These are phyloP conservation scores for Gastrolobium bilobum DNA, from an alignment of 306 rosid genomes.

Conservation along the genomic window DNA sequence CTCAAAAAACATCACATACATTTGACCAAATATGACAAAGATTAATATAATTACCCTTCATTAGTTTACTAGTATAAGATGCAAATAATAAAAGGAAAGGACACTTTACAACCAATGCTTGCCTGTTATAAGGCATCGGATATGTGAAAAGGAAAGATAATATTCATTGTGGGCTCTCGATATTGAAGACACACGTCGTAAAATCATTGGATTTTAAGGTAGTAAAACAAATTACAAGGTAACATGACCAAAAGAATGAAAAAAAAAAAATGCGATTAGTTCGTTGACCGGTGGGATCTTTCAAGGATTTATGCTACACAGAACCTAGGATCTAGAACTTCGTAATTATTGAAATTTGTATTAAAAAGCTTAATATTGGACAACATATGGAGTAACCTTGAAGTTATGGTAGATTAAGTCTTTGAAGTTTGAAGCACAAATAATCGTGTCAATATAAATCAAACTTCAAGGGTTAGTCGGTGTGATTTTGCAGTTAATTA, in stretches of 20 bases:
- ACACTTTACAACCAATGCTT: conserved; percentile 46
- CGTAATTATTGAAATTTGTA: not conserved
- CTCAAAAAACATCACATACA: not conserved
- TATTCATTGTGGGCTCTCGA: conserved; percentile 22
- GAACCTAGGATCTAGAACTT: conserved; percentile 34
- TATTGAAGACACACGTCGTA: conserved; percentile 18
- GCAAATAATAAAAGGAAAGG: not conserved
- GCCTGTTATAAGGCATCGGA: conserved; percentile 40
- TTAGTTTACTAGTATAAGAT: not conserved
- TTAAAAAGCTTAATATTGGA: conserved; percentile 15
- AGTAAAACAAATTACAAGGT: conserved; percentile 25
- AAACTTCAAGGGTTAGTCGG: conserved; percentile 14
- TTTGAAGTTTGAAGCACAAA: conserved; percentile 37
- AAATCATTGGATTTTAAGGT: conserved; percentile 30
- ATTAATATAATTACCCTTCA: not conserved
- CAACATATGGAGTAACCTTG: conserved; percentile 12
- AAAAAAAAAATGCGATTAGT: not conserved
- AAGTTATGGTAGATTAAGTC: conserved; percentile 37
- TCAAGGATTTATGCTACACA: conserved; percentile 37
- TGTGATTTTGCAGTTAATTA: not conserved
- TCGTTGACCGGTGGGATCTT: conserved; percentile 14
- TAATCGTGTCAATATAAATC: conserved; percentile 40
- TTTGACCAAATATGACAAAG: not conserved
- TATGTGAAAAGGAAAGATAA: conserved; percentile 25
- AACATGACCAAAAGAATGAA: not conserved